Evolutionary conservation across 2,329 filamentous ascomycete genomes (phyloP), one percentile per base, ranked within the genome.

Genomic region (Penicillium oxalicum): DNA sequence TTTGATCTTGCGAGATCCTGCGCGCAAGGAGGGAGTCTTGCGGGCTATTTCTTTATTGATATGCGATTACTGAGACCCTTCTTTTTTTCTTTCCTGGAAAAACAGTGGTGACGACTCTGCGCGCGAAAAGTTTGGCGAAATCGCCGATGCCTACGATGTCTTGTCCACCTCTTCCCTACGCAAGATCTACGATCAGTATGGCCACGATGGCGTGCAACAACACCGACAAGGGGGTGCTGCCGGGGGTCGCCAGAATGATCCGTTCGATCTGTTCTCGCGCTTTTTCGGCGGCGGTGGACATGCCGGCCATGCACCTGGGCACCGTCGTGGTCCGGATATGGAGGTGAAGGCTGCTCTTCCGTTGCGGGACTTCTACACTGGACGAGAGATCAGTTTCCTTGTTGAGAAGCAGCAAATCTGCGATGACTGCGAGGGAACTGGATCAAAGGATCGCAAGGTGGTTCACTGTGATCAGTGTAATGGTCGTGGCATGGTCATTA

Each of bases 371-470:
- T 96, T 97, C 73, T 98, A 98, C 75, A 93, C 84, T 52, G 93
- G 93, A 42, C 80, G 83, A 48, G 83, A 87, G 36, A 90, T 88
- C 52, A 87, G 95, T 66, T 95, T 98, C 69, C 81, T 83, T 52
- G 83, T 95, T 66, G 88, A 97, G 66, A 95, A 95, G 74, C 91
- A 97, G 74, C 86, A 89, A 60, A 91, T 98, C 52, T 98, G 93
- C 70, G 89, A 94, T 53, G 78, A 85, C 51, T 98, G 93, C 68
- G 88, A 91, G 61, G 93, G 93, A 1, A 84, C 83, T 0, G 93
- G 93, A 9, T 86, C 83, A 44, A 83, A 82, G 46, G 93, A 98
- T 67, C 88, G 89, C 12, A 72, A 86, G 45, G 87, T 94, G 26
- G 87, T 95, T 45, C 87, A 80, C 2, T 98, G 93, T 68, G 70